Percentiles rank a stretch among this genome's conserved stretches.
Evolutionary conservation across 441 rosid species (phyloP).

Genomic region (Erodium texanum): DNA sequence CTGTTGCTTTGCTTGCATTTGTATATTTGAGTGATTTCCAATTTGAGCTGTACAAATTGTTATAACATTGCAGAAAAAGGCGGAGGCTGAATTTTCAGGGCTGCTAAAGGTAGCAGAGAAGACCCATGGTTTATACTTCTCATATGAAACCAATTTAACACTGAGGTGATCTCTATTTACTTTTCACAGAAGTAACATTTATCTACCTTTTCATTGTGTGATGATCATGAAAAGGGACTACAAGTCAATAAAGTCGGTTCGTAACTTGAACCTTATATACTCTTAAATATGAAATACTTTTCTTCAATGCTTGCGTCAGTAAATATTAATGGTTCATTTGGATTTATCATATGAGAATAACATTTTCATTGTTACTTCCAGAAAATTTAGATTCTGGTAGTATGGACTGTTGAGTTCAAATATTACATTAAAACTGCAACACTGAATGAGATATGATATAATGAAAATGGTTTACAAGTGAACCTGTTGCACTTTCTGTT

Average conservation of each 20-base stretch:
- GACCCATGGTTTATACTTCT: constrained; percentile 74
- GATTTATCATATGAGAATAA: background rate
- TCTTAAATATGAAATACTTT: background rate
- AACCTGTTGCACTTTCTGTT: background rate
- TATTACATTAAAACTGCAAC: background rate
- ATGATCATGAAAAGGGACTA: background rate
- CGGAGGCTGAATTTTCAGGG: constrained; percentile 46
- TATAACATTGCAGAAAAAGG: constrained; percentile 39
- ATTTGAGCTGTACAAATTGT: constrained; percentile 7
- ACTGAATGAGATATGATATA: background rate
- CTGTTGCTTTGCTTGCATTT: constrained; percentile 1
- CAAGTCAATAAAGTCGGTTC: background rate
- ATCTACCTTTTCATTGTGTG: background rate
- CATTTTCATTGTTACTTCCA: background rate
- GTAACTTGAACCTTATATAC: background rate
- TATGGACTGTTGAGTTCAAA: background rate
- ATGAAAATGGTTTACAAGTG: background rate
- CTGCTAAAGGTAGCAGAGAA: constrained; percentile 50
- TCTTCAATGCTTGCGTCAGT: background rate
- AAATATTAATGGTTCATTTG: background rate
- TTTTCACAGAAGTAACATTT: background rate
- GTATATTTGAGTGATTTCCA: constrained; percentile 5
- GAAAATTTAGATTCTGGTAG: background rate
- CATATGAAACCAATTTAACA: constrained; percentile 85
- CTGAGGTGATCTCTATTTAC: constrained; percentile 44